phyloP scores from a whole-genome alignment of 306 rosid genomes.

The Vigna mungo region DNA sequence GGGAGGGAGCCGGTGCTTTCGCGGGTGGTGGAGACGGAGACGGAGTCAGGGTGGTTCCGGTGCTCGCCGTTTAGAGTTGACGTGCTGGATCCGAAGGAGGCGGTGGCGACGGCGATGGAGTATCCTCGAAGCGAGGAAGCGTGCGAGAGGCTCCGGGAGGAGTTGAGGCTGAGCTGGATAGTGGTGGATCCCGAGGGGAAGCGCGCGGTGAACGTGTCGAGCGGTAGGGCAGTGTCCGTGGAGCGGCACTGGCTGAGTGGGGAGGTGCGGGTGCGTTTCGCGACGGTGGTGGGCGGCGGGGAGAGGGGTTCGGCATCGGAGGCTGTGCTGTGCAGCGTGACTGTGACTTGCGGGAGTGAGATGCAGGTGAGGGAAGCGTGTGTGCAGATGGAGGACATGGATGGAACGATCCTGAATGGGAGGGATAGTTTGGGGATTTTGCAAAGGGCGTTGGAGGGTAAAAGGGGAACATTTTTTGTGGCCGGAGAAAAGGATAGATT shows the following conservation, averaged over 20 bases:
- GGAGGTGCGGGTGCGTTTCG: slow-evolving; percentile 64
- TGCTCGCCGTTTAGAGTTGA: slow-evolving; percentile 86
- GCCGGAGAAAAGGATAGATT: slow-evolving; percentile 34
- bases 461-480: slow-evolving; percentile 46
- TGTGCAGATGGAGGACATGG: slow-evolving; percentile 80
- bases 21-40: slow-evolving; percentile 72
- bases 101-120: slow-evolving; percentile 55
- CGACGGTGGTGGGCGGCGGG: slow-evolving; percentile 59
- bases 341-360: slow-evolving; percentile 62
- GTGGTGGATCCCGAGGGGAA: slow-evolving; percentile 61
- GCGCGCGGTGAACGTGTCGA: slow-evolving; percentile 76
- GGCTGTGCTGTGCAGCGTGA: slow-evolving; percentile 51
- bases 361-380: slow-evolving; percentile 81
- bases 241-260: slow-evolving; percentile 86
- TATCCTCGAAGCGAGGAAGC: slow-evolving; percentile 45
- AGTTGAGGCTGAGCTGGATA: slow-evolving; percentile 76
- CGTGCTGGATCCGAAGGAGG: slow-evolving; percentile 74
- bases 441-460: slow-evolving; percentile 59
- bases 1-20: slow-evolving; percentile 50
- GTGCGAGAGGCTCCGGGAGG: slow-evolving; percentile 49
- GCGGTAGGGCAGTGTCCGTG: slow-evolving; percentile 67
- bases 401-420: slow-evolving; percentile 72
- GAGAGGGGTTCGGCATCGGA: slow-evolving; percentile 65
- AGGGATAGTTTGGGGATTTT: slow-evolving; percentile 78
- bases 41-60: slow-evolving; percentile 74